Base-by-base conservation (phyloP, 192 early-diverging fungal species). In the Backusella liffmaniae region DNA sequence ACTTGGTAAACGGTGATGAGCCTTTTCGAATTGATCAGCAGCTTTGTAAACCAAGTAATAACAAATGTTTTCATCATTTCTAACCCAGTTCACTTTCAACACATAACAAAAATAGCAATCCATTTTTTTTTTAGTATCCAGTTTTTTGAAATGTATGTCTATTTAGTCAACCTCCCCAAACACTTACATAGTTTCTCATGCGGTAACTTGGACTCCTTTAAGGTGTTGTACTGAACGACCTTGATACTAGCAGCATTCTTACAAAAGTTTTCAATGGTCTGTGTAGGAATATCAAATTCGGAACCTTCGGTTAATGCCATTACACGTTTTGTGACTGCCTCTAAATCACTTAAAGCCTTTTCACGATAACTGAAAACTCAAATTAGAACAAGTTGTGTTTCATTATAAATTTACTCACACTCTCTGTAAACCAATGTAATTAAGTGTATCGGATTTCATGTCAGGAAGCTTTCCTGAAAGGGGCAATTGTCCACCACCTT, bases 381-480 rank as follows among this genome's bases (percentile, higher is more conserved):
- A 66, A 44, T 39, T 42, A 67, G 18, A 13, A 67, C 46, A 44
- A 15, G 15, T 44, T 41, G 71, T n/a, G 49, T 26, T 37, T 12
- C 35, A 26, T 7, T 35, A 65, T 15, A 8, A 8, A 7, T 66
- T 2, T 36, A 76, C 86, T 56, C 88, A 93, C 90, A 97, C 83
- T 66, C 88, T 93, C 81, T 97, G 96, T 67, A 99, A 83, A 8
- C 77, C 81, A 18, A 99, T 90, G 80, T 93, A 99, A 42, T 91
- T 90, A 29, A 88, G 87, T 1, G 97, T 98, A 77, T 99, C 94
- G 6, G 98, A 88, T 80, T 99, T 98, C 98, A 99, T 99, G 82
- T 99, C 98, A 0, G 98, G 97, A 23, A 99, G 88, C 26, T 84
- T 82, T 6, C 98, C 98, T 1, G 93, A 88, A 15, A 96, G 80